Conservation (phyloP, 108 stramenopile species). For the Epithemia pelagica region DNA sequence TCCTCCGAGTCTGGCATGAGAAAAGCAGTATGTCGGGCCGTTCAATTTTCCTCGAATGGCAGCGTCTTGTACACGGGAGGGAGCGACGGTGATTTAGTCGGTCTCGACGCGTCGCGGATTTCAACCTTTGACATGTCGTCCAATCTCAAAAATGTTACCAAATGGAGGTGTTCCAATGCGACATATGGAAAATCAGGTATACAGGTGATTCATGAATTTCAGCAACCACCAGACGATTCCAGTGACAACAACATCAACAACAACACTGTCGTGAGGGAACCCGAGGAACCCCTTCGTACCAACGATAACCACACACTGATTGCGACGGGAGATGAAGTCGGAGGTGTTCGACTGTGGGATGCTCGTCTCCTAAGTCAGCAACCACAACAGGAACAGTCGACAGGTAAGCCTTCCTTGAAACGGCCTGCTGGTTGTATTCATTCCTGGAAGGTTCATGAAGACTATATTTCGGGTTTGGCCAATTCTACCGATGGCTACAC, state of each 20-base stretch:
- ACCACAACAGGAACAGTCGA: slow-evolving; percentile 13
- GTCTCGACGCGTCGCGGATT: slow-evolving; percentile 49
- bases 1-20: slow-evolving; percentile 13
- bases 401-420: slow-evolving; percentile 30
- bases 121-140: slow-evolving; percentile 35
- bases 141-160: slow-evolving; percentile 22
- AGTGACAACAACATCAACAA: too few species aligned
- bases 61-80: slow-evolving; percentile 59
- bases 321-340: slow-evolving; percentile 79
- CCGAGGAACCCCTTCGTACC: not conserved
- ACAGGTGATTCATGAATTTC: slow-evolving; percentile 52
- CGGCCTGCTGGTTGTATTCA: slow-evolving; percentile 50
- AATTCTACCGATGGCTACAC: slow-evolving; percentile 52
- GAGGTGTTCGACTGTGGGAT: slow-evolving; percentile 79
- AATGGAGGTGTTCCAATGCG: slow-evolving; percentile 56
- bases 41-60: slow-evolving; percentile 60
- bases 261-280: not conserved
- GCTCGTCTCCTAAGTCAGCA: slow-evolving; percentile 23
- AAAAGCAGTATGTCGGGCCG: slow-evolving; percentile 45
- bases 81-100: slow-evolving; percentile 51
- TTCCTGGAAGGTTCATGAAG: slow-evolving; percentile 69
- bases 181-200: slow-evolving; percentile 41
- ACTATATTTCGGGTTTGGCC: slow-evolving; percentile 79
- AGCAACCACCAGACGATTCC: slow-evolving; percentile 22
- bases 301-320: slow-evolving; percentile 19